A percentile compares a stretch with the other conserved stretches of the same genome.
Evolutionary conservation across 441 rosid genomes (phyloP).

Genomic region (Populus hybrid): DNA sequence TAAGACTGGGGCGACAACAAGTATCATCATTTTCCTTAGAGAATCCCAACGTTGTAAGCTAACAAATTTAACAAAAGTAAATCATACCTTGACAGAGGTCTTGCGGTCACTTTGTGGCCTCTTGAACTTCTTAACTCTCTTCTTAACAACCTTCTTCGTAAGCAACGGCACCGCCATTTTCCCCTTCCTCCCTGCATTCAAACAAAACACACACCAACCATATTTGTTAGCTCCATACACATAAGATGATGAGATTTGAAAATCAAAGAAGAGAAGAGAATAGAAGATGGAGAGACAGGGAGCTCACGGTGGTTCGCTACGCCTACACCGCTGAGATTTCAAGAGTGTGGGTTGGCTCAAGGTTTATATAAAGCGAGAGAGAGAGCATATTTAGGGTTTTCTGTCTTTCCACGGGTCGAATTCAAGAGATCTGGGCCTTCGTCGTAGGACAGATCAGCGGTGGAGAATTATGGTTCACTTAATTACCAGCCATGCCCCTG

Average conservation of each 20-base stretch:
- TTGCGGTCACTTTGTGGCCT: no score
- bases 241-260: no score
- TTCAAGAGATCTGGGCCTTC: not conserved
- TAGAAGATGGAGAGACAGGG: not conserved
- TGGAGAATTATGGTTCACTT: not conserved
- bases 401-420: not conserved
- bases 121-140: no score
- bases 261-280: no score
- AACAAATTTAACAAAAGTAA: no score
- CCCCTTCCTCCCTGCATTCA: slow-evolving; percentile 8
- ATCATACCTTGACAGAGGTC: slow-evolving; percentile 47
- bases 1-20: slow-evolving; percentile 94
- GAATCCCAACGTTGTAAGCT: no score
- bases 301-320: slow-evolving; percentile 16
- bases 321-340: slow-evolving; percentile 8
- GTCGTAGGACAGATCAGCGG: not conserved
- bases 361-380: slow-evolving; percentile 13
- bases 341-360: not conserved
- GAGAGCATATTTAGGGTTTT: slow-evolving; percentile 17
- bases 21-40: slow-evolving; percentile 56
- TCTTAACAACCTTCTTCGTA: slow-evolving; percentile 62
- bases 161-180: slow-evolving; percentile 66
- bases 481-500: not conserved
- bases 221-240: not conserved
- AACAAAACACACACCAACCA: not conserved